Evolutionary conservation across 2,329 filamentous ascomycete genomes (phyloP).

Genomic region (Geoglossum cookeanum): DNA sequence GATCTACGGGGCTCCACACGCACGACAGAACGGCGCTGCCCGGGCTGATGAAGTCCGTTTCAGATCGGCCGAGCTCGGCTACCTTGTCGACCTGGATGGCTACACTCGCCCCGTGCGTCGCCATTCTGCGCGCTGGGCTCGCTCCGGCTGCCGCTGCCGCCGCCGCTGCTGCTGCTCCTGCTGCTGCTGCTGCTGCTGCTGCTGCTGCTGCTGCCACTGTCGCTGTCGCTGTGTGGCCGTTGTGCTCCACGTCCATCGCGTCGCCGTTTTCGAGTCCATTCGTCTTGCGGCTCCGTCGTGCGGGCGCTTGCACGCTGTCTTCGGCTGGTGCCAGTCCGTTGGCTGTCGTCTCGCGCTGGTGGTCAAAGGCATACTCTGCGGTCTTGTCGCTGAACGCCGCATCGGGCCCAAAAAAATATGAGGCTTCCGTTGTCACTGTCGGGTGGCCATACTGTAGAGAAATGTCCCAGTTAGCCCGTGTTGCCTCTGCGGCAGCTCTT

Average conservation of each 20-base stretch:
- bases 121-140: conserved; percentile 11
- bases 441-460: conserved; percentile 21
- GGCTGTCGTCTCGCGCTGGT: neutral
- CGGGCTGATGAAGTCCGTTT: neutral
- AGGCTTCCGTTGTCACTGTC: conserved; percentile 14
- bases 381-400: neutral
- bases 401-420: conserved; percentile 29
- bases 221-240: conserved; percentile 15
- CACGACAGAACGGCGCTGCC: conserved; percentile 18
- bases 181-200: neutral
- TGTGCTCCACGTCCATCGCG: conserved; percentile 24
- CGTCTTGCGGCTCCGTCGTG: conserved; percentile 9
- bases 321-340: neutral
- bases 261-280: conserved; percentile 9
- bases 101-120: conserved; percentile 25
- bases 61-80: conserved; percentile 20
- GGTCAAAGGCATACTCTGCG: neutral
- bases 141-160: neutral
- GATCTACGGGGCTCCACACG: conserved; percentile 26
- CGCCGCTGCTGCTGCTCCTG: neutral
- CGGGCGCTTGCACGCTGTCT: conserved; percentile 12
- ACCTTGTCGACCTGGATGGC: conserved; percentile 31
- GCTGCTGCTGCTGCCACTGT: neutral
- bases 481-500: neutral
- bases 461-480: conserved; percentile 8